These are phyloP conservation scores for Ailanthus altissimus DNA, from an alignment of 345 rosid genomes.

Conservation along the genomic window DNA sequence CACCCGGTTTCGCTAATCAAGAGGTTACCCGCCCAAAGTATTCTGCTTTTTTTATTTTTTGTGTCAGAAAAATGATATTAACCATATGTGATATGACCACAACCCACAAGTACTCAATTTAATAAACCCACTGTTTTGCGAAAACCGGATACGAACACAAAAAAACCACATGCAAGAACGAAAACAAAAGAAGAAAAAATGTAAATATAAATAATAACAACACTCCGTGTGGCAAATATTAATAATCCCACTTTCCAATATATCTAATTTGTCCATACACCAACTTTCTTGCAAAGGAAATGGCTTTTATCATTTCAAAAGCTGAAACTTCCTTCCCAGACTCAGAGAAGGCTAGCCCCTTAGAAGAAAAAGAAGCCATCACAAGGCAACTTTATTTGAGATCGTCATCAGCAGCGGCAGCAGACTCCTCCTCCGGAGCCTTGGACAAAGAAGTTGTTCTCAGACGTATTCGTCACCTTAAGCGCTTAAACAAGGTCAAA, in stretches of 20 bases:
- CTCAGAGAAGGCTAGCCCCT: slow-evolving; percentile 4
- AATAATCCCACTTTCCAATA: background rate
- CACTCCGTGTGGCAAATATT: too few relatives aligned
- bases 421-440: slow-evolving; percentile 12
- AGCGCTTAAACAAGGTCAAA: slow-evolving; percentile 33
- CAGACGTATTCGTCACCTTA: slow-evolving; percentile 48
- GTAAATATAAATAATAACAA: background rate
- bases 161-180: background rate
- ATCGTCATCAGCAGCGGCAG: slow-evolving; percentile 33
- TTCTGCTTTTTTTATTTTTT: too few relatives aligned
- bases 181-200: background rate
- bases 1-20: background rate
- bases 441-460: slow-evolving; percentile 42
- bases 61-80: too few relatives aligned
- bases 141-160: background rate
- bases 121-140: slow-evolving; percentile 21
- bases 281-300: background rate
- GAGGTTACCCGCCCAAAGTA: too few relatives aligned
- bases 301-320: slow-evolving; percentile 35
- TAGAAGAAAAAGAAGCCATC: slow-evolving; percentile 26
- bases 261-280: background rate
- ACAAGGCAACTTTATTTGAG: slow-evolving; percentile 43
- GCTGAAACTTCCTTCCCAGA: slow-evolving; percentile 19
- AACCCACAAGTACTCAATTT: background rate
- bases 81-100: too few relatives aligned